Evolutionary conservation across 2,329 filamentous ascomycete species (phyloP), one percentile per base, ranked within the genome.

Genomic region (Huntiella bhutanensis): DNA sequence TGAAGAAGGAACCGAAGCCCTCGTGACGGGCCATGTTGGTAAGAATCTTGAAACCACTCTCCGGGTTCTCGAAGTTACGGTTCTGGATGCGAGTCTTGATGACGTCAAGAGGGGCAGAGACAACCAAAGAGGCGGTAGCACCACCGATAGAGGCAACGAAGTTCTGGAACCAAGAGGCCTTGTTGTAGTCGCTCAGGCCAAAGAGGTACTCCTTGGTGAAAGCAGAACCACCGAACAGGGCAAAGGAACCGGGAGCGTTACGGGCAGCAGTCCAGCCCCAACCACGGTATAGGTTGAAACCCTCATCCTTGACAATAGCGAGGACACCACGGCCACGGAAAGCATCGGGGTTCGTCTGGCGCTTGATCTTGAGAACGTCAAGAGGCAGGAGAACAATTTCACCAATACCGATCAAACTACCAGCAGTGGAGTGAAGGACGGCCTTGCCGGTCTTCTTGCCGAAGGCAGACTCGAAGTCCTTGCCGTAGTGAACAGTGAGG

Each of bases 11-110:
- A 12, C 71, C 68, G 49, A 80, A 60, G 16, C 88, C 91, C 65
- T 98, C 91, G 55, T 94, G 76, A 69, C 79, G 83, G 53, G 83
- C 75, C 91, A 98, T 98, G 62, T 86, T 93, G 52, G 77, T 73
- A 52, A 98, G 67, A 56, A 98, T 96, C 58, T 77, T 76, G 73
- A 94, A 85, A 38, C 91, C 91, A 55, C 82, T 82, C 69, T 96
- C 86, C 50, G 88, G 88, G 70, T 94, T 91, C 53, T 98, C 91
- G 57, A 98, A 98, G 71, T 98, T 96, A 59, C 82, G 77, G 73
- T 96, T 96, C 68, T 96, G 88, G 57, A 96, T 94, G 58, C 88
- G 78, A 50, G 88, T 95, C 75, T 96, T 96, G 73, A 96, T 91
- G 55, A 96, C 88, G 60, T 96, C 88, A 50, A 96, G 73, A 22